Base-by-base conservation (phyloP, 2,329 filamentous ascomycete species). In the Exophiala bonariae region DNA sequence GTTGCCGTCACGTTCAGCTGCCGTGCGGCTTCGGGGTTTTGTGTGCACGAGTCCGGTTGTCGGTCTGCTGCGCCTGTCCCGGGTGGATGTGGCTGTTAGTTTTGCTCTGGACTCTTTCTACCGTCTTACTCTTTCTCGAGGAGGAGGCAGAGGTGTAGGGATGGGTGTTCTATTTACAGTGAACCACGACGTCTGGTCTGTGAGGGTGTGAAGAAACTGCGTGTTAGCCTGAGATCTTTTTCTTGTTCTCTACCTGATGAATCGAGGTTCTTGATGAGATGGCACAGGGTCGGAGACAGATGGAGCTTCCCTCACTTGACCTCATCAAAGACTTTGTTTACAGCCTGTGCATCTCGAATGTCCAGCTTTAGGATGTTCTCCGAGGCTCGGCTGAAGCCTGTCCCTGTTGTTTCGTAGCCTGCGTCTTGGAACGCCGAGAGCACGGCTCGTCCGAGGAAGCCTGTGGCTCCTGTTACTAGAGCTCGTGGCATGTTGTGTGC, bases 11-110 rank as follows among this genome's bases (percentile, higher is more conserved):
- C 81, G 61, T 95, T 95, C 59, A 95, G 74, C 14, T 77, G 78
- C 50, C 79, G 80, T 3, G 89, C 88, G 44, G 82, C 86, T 49
- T 84, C 80, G 2, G 89, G 90, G 64, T 96, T 82, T 55, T 81
- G 79, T 59, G 90, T 86, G 62, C 90, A 92, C 63, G 86, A 86
- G 68, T 96, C 90, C 2, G 91, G 90, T 61, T 86, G 95, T 52
- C 89, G 83, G 67, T 95, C 91, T 36, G 90, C 90, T 32, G 90
- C 91, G 63, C 87, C 87, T 91, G 54, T 30, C 13, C 20, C 30
- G 11, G 39, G 37, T 6, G 6, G 23, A 26, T 6, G 23, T 6
- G 6, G 11, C 6, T 26, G 23, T 26, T 26, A 26, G 23, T 11
- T 26, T 26, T 13, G 36, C 13, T 38, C n/a, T n/a, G n/a, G n/a